A percentile compares a stretch with the other conserved stretches of the same genome.
phyloP scores from a whole-genome alignment of 768 basidiomycete species.

The Pleurotus salmoneostramineus region DNA sequence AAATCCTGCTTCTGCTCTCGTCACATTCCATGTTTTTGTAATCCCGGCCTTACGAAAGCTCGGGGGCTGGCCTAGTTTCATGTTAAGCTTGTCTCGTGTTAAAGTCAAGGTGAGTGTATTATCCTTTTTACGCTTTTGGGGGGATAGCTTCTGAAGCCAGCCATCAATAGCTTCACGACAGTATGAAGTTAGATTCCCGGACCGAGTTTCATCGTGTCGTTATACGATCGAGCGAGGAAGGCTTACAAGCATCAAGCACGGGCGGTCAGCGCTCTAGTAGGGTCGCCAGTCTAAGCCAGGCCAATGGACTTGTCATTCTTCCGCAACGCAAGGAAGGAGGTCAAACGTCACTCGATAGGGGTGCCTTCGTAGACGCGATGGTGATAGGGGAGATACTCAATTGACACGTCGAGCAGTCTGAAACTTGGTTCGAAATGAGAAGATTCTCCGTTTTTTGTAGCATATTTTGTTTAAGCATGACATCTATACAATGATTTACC shows the following conservation, averaged over 20 bases:
- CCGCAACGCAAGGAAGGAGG: conserved; percentile 39
- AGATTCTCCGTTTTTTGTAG: no score
- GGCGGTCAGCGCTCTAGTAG: conserved; percentile 86
- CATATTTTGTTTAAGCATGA: no score
- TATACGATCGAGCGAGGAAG: conserved; percentile 40
- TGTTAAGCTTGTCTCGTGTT: conserved; percentile 58
- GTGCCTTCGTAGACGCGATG: conserved; percentile 56
- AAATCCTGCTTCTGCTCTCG: conserved; percentile 85
- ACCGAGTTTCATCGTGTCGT: conserved; percentile 82
- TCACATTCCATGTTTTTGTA: conserved; percentile 83
- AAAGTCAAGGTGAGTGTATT: conserved; percentile 51
- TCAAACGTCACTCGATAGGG: conserved; percentile 39
- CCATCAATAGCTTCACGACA: conserved; percentile 42
- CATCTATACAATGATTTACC: background rate
- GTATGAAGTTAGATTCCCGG: conserved; percentile 68
- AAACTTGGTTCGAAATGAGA: no score
- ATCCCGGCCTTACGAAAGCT: conserved; percentile 72
- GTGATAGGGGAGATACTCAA: conserved; percentile 62
- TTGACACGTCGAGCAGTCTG: background rate
- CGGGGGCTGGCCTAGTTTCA: conserved; percentile 58
- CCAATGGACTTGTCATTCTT: conserved; percentile 74
- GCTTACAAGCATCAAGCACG: conserved; percentile 70
- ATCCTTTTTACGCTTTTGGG: background rate
- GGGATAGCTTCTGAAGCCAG: background rate
- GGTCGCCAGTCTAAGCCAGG: conserved; percentile 74